Percentiles rank a stretch among this genome's conserved stretches.
Evolutionary conservation across 371 early-diverging fungal species (phyloP).

Genomic region (Dinochytrium kinnereticum): DNA sequence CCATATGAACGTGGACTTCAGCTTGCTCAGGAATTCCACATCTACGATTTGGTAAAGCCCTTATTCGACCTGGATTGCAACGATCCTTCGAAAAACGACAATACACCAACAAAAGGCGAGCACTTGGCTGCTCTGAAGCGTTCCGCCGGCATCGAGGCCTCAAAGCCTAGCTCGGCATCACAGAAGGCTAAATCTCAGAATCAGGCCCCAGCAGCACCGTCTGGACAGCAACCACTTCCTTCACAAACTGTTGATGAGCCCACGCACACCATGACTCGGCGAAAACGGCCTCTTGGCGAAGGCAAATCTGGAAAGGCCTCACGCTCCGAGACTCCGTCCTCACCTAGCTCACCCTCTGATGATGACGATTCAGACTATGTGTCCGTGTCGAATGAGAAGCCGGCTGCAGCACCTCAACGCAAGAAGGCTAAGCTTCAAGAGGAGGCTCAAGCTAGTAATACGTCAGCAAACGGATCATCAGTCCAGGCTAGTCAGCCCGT

Average conservation of each 20-base stretch:
- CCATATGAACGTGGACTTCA: constrained; percentile 81
- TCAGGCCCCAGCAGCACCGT: not conserved
- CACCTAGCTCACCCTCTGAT: constrained; percentile 1
- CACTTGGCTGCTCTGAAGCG: constrained; percentile 27
- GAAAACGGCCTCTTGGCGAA: constrained; percentile 5
- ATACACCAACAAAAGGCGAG: constrained; percentile 62
- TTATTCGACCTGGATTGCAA: constrained; percentile 52
- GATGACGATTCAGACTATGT: constrained; percentile 9
- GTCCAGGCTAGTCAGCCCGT: not conserved
- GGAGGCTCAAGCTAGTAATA: not conserved
- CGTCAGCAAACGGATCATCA: not conserved
- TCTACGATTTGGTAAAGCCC: constrained; percentile 45
- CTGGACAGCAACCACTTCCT: not conserved
- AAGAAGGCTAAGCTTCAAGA: constrained; percentile 18
- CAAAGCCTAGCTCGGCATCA: not conserved
- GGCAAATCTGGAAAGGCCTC: not conserved
- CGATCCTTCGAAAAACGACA: constrained; percentile 33
- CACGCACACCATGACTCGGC: not conserved
- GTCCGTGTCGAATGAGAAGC: not conserved
- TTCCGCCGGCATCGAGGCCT: not conserved
- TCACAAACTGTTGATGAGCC: not conserved
- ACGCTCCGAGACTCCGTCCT: constrained; percentile 6
- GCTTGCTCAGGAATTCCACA: constrained; percentile 60
- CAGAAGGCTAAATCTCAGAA: not conserved
- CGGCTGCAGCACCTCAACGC: too few relatives aligned